phyloP scores from a whole-genome alignment of 164 flowering plant genomes.

The Piper longum region DNA sequence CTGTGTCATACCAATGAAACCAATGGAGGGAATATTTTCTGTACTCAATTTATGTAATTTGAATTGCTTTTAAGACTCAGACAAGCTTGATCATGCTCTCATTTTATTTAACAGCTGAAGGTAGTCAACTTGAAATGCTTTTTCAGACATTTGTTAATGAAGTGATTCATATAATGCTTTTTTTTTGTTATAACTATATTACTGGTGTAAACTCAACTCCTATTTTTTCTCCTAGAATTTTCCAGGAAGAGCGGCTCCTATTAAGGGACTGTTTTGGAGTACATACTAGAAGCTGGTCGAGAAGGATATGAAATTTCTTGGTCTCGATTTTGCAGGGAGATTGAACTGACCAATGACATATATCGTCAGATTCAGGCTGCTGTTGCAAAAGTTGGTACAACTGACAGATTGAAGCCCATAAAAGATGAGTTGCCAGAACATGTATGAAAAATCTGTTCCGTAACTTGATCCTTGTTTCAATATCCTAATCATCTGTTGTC shows the following conservation, averaged over 20 bases:
- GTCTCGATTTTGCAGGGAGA: constrained; percentile 33
- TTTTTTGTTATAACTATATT: background rate
- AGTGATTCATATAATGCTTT: background rate
- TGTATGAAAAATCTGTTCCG: constrained; percentile 14
- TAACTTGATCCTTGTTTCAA: background rate
- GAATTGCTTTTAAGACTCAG: too few species aligned
- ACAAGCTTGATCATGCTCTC: too few species aligned
- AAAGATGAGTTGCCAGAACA: constrained; percentile 47
- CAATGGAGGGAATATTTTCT: background rate
- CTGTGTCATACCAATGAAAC: background rate
- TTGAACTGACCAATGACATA: constrained; percentile 24
- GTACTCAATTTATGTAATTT: too few species aligned
- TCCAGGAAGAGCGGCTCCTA: constrained; percentile 46
- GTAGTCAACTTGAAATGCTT: background rate
- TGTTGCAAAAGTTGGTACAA: constrained; percentile 35
- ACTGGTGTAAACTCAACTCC: background rate
- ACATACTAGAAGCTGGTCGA: constrained; percentile 41
- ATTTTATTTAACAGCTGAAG: too few species aligned
- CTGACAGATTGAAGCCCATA: constrained; percentile 43
- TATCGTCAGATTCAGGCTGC: constrained; percentile 21
- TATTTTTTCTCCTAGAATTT: constrained; percentile 22
- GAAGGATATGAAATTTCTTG: constrained; percentile 38
- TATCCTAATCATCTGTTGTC: too few species aligned
- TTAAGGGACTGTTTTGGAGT: constrained; percentile 34
- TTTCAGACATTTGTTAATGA: background rate